phyloP scores from a whole-genome alignment of 805 yeast species.

The Teunomyces pallodes region DNA sequence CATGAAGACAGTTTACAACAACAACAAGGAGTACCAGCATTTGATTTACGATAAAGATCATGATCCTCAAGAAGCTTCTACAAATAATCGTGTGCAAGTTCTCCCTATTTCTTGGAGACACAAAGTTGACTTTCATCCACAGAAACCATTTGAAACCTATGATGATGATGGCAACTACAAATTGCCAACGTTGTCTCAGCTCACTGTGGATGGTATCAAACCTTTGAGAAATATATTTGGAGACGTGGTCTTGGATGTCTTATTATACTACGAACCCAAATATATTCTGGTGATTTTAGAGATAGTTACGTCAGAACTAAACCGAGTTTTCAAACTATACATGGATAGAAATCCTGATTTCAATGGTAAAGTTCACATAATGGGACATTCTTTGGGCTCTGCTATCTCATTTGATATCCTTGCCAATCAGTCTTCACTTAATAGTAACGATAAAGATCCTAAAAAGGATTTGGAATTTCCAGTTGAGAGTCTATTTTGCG shows the following conservation, averaged over 20 bases:
- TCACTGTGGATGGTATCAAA: conserved; percentile 74
- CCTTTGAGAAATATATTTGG: conserved; percentile 78
- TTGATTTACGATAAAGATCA: conserved; percentile 24
- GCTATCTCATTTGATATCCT: conserved; percentile 79
- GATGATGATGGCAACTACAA: conserved; percentile 39
- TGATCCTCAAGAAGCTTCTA: conserved; percentile 12
- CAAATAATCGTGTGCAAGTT: conserved; percentile 70
- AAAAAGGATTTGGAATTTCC: conserved; percentile 52
- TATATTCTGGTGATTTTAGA: conserved; percentile 61
- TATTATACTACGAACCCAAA: conserved; percentile 69
- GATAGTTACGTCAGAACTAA: conserved; percentile 63
- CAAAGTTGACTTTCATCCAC: conserved; percentile 59
- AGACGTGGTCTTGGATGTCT: conserved; percentile 80
- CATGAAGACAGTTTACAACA: conserved; percentile 47
- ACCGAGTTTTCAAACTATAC: conserved; percentile 58
- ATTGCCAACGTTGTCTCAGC: conserved; percentile 64
- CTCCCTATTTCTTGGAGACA: conserved; percentile 93
- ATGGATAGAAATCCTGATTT: conserved; percentile 64
- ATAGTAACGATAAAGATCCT: conserved; percentile 5
- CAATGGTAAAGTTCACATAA: conserved; percentile 75
- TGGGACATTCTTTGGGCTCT: conserved; percentile 93
- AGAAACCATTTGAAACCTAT: conserved; percentile 34
- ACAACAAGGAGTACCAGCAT: conserved; percentile 38
- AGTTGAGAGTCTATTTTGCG: conserved; percentile 70
- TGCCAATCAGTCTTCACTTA: conserved; percentile 41